Base-by-base conservation (phyloP, 139 green algal species). In the Coelastrella sp. region DNA sequence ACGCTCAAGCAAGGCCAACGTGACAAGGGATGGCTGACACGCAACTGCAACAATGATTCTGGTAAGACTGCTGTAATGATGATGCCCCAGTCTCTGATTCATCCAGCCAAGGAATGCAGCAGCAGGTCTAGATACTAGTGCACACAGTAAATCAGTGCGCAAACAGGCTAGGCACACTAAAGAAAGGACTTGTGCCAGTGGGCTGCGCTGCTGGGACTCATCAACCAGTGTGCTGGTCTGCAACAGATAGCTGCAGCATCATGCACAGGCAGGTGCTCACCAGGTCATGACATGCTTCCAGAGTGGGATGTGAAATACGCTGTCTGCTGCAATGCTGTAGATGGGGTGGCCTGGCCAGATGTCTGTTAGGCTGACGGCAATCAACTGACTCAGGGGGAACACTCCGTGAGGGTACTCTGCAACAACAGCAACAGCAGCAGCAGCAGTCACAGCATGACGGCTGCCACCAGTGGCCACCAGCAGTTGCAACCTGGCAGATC, bases 251-350 rank as follows among this genome's bases (percentile, higher is more conserved):
- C 70, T 35, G 70, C 17, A 17, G 70, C 70, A 35, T 19, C 70
- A 25, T 78, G 65, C 65, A 73, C 35, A 49, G 35, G 35, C 35
- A 49, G 35, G 35, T 49, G 35, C 35, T 49, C 63, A 87, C 82
- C 84, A 89, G 6, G 68, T 89, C 84, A 89, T 89, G 70, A 89
- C 84, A n/a, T 82, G 84, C 19, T 59, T 57, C 84, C 84, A 89
- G 7, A 89, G 68, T 19, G 84, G 84, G 14, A 89, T 24, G 19
- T 89, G 11, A n/a, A 89, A 89, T 9, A 89, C 84, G 0, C 27
- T 61, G 59, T 82, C 72, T 12, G 84, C 84, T 25, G 83, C 65
- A 58, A 89, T 60, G 84, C 70, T 73, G 70, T 89, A 89, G 22
- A 82, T 89, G 27, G 76, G 76, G 49, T 89, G 84, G 10, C 58